A percentile compares a stretch with the other conserved stretches of the same genome.
These are phyloP conservation scores for Neonectria hederae DNA, from an alignment of 2,329 filamentous ascomycete genomes.

Conservation along the genomic window DNA sequence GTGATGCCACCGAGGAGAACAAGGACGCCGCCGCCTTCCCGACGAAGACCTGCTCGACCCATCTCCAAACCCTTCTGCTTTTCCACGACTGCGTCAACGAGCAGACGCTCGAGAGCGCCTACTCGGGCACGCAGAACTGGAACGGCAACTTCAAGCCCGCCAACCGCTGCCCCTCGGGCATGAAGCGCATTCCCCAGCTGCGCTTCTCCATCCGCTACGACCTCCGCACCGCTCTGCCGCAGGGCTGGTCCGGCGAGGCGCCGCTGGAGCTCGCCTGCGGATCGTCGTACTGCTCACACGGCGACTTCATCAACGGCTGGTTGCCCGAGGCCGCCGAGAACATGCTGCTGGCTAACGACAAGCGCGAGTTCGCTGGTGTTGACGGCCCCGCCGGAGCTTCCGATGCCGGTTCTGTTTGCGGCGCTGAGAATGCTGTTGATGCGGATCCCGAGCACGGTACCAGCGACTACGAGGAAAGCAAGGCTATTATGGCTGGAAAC, in stretches of 20 bases:
- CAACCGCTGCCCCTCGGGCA: slow-evolving; percentile 51
- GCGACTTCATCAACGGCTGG: slow-evolving; percentile 59
- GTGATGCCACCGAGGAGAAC: slow-evolving; percentile 26
- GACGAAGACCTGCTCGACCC: slow-evolving; percentile 30
- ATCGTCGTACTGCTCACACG: slow-evolving; percentile 51
- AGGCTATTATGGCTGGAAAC: not conserved
- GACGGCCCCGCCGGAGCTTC: slow-evolving; percentile 5
- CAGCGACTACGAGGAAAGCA: slow-evolving; percentile 14
- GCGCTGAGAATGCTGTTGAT: slow-evolving; percentile 2
- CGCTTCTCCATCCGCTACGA: slow-evolving; percentile 58
- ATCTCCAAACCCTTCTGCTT: slow-evolving; percentile 37
- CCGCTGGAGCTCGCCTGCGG: slow-evolving; percentile 54
- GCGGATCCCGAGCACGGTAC: slow-evolving; percentile 13
- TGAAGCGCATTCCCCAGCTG: slow-evolving; percentile 56
- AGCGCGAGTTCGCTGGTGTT: slow-evolving; percentile 19
- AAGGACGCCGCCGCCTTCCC: slow-evolving; percentile 43
- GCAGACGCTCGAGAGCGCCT: slow-evolving; percentile 34
- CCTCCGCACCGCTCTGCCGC: slow-evolving; percentile 49
- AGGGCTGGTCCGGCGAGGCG: slow-evolving; percentile 53
- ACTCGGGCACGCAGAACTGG: slow-evolving; percentile 26
- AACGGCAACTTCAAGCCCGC: slow-evolving; percentile 19
- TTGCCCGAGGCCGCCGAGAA: slow-evolving; percentile 43
- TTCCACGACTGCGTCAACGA: slow-evolving; percentile 41
- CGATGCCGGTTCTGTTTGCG: slow-evolving; percentile 6
- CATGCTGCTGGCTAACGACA: slow-evolving; percentile 14